Evolutionary conservation across 75 land plant genomes (phyloP), one percentile per base, ranked within the genome.

Genomic region (Pseudotsuga menziesii): DNA sequence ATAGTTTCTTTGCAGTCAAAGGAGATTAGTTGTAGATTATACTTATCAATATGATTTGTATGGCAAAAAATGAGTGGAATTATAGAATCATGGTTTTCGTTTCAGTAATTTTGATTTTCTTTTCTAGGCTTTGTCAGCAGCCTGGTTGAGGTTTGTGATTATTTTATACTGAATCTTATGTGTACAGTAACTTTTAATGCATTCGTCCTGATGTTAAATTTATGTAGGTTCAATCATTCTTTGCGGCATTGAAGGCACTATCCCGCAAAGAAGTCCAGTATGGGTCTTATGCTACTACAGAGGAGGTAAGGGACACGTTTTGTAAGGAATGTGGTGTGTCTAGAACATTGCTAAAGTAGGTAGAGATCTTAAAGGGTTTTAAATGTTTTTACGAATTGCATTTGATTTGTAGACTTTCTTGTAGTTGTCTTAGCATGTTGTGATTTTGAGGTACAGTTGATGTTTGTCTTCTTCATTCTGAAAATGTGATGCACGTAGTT

Each of bases 251-350:
- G 70, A 90, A 90, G 73, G 95, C 95, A 75, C 77, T 97, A 57
- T 87, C 92, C 11, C 93, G 95, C 20, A 90, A 90, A 84, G 99
- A 97, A 78, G 95, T 97, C 4, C 93, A 94, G 59, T 97, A 94
- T 86, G 99, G 99, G 16, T 80, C 92, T n/a, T 83, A 91, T 91
- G 99, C 99, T 48, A 97, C 95, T 56, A 57, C 82, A 62, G 99
- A 97, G 80, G 98, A 97, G 98, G 99, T 97, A 84, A 60, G 76
- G 22, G 15, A 5, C 20, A 69, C 3, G 48, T n/a, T 69, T 69
- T 48, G 9, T 1, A 48, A 48, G 54, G 54, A 48, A 9, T 48
- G 12, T 48, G 12, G 48, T 69, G 72, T 4, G 72, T 69, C 3
- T 69, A 39, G 22, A 22, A 64, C n/a, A n/a, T 14, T 39, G 19